Percentiles rank a stretch among this genome's conserved stretches.
Conservation (phyloP, 2,329 filamentous ascomycete genomes). For the Pseudogymnoascus sp. region DNA sequence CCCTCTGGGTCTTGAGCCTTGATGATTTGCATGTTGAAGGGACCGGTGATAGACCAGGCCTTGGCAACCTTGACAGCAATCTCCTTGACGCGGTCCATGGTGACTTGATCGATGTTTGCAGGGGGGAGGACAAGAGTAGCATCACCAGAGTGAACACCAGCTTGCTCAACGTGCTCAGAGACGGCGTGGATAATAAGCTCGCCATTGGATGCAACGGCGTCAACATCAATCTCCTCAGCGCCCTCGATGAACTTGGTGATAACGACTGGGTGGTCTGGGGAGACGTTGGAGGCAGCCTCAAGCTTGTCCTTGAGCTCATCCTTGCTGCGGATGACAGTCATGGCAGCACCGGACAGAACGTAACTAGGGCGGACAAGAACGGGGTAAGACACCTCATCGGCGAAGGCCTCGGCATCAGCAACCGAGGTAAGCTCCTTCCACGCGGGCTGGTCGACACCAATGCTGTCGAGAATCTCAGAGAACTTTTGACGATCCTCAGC, state of each 20-base stretch:
- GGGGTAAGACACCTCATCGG: constrained; percentile 78
- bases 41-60: constrained; percentile 94
- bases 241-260: constrained; percentile 98
- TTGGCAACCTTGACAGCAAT: constrained; percentile 95
- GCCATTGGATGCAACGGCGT: constrained; percentile 81
- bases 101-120: constrained; percentile 64
- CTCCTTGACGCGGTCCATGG: constrained; percentile 83
- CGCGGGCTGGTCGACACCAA: constrained; percentile 91
- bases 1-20: constrained; percentile 74
- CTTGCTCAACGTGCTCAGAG: constrained; percentile 92
- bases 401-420: constrained; percentile 79
- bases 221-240: constrained; percentile 92
- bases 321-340: constrained; percentile 89
- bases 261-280: constrained; percentile 93
- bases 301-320: constrained; percentile 93
- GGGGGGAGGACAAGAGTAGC: constrained; percentile 91
- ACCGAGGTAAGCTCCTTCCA: constrained; percentile 97
- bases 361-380: constrained; percentile 93
- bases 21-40: constrained; percentile 99
- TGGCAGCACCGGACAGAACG: constrained; percentile 93
- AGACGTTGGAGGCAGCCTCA: constrained; percentile 79
- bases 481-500: constrained; percentile 98
- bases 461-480: constrained; percentile 92
- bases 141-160: constrained; percentile 96
- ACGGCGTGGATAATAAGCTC: constrained; percentile 86